These are phyloP conservation scores for Drechslera avenae DNA, from an alignment of 2,329 filamentous ascomycete species.

Conservation along the genomic window DNA sequence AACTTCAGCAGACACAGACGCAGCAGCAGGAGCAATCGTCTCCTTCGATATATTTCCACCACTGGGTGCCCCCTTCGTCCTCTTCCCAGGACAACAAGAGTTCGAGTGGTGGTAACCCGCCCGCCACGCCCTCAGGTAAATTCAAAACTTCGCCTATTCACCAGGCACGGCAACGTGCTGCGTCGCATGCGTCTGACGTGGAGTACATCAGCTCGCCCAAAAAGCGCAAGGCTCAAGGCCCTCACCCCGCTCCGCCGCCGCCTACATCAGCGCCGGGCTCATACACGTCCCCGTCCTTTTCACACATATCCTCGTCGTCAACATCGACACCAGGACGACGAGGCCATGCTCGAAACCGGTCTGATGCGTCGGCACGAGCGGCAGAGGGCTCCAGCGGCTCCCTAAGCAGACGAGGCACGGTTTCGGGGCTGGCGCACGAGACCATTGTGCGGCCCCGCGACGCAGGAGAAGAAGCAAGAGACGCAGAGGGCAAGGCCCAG, in stretches of 20 bases:
- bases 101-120: slow-evolving; percentile 65
- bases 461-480: slow-evolving; percentile 31
- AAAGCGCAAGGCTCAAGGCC: slow-evolving; percentile 76
- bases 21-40: slow-evolving; percentile 68
- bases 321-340: slow-evolving; percentile 62
- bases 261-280: slow-evolving; percentile 56
- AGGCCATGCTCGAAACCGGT: slow-evolving; percentile 68
- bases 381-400: slow-evolving; percentile 36
- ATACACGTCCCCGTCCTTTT: slow-evolving; percentile 57
- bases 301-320: slow-evolving; percentile 62
- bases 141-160: slow-evolving; percentile 50
- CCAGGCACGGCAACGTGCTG: slow-evolving; percentile 56
- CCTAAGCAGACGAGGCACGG: slow-evolving; percentile 42
- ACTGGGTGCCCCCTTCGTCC: slow-evolving; percentile 78
- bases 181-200: slow-evolving; percentile 56
- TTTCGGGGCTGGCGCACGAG: slow-evolving; percentile 42
- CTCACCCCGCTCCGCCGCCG: slow-evolving; percentile 57
- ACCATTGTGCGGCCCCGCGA: slow-evolving; percentile 32
- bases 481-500: slow-evolving; percentile 27
- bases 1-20: slow-evolving; percentile 55
- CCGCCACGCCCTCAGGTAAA: slow-evolving; percentile 73
- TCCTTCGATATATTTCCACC: slow-evolving; percentile 85
- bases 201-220: slow-evolving; percentile 77
- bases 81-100: slow-evolving; percentile 59
- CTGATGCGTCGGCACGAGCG: slow-evolving; percentile 61